A percentile compares a stretch with the other conserved stretches of the same genome.
Conservation (phyloP, 2,329 filamentous ascomycete species). For the Tolypocladium paradoxum region DNA sequence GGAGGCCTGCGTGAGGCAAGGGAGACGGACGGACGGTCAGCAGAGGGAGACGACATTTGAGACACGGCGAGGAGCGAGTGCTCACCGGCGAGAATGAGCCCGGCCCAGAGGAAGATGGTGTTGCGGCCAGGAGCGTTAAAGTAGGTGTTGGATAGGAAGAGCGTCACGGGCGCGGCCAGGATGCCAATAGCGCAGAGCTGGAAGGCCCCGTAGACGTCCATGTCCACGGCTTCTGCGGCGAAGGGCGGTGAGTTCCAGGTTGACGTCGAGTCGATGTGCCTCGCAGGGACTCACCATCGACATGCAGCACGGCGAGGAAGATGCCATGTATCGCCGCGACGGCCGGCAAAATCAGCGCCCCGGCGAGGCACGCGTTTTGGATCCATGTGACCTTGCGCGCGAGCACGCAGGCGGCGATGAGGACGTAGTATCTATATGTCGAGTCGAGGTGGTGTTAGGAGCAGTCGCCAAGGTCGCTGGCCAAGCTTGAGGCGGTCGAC, state of each 20-base stretch:
- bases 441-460: neutral
- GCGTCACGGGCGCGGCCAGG: conserved; percentile 51
- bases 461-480: neutral
- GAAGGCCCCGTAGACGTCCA: conserved; percentile 59
- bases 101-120: conserved; percentile 56
- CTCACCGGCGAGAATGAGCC: conserved; percentile 47
- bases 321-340: conserved; percentile 55
- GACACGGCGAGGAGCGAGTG: neutral
- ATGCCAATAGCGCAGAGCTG: conserved; percentile 58
- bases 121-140: conserved; percentile 54
- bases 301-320: conserved; percentile 47
- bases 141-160: conserved; percentile 51
- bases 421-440: conserved; percentile 54
- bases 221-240: conserved; percentile 47
- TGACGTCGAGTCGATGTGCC: too few relatives aligned
- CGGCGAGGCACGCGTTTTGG: conserved; percentile 51
- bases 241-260: conserved; percentile 1
- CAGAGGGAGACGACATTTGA: neutral
- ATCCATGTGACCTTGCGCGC: conserved; percentile 53
- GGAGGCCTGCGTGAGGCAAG: conserved; percentile 31
- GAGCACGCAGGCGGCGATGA: conserved; percentile 52
- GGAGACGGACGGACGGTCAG: neutral
- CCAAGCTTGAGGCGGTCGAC: neutral
- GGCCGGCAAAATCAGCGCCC: conserved; percentile 50
- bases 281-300: too few relatives aligned